These are phyloP conservation scores for Verticillium isaacii DNA, from an alignment of 2,329 filamentous ascomycete genomes.

Conservation along the genomic window DNA sequence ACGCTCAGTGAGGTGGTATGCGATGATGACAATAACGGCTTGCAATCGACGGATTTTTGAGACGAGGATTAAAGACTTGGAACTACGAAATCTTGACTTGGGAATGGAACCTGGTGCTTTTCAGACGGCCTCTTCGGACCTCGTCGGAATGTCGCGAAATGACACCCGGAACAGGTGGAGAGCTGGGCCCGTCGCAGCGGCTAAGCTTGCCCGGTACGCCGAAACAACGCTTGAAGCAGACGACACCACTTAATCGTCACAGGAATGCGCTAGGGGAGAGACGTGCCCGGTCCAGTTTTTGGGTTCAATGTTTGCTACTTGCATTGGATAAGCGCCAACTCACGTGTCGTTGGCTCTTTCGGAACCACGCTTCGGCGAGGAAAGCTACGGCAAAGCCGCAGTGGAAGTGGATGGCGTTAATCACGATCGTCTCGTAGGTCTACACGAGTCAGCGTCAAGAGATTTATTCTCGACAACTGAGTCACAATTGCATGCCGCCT, in stretches of 20 bases:
- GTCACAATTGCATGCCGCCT: slow-evolving; percentile 26
- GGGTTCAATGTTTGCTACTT: not conserved
- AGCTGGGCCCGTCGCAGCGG: not conserved
- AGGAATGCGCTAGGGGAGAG: not conserved
- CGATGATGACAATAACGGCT: not conserved
- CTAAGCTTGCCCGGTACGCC: not conserved
- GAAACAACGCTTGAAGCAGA: not conserved
- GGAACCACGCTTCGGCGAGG: slow-evolving; percentile 17
- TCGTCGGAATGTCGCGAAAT: not conserved
- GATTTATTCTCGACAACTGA: not conserved
- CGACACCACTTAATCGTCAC: not conserved
- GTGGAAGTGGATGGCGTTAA: slow-evolving; percentile 29
- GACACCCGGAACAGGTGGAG: not conserved
- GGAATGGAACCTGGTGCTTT: not conserved
- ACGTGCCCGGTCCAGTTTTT: not conserved
- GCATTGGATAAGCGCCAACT: not conserved
- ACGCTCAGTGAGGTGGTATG: not conserved
- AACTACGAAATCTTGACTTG: not conserved
- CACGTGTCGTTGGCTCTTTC: not conserved
- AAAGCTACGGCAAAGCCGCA: slow-evolving; percentile 30
- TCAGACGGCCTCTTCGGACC: not conserved
- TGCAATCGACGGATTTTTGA: not conserved
- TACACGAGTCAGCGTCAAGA: slow-evolving; percentile 8
- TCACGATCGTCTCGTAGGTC: slow-evolving; percentile 28
- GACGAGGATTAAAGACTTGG: not conserved